Percentiles rank a stretch among this genome's conserved stretches.
Evolutionary conservation across 1,139 yeast species (phyloP).

Genomic region (Sugiyamaella paludigena): DNA sequence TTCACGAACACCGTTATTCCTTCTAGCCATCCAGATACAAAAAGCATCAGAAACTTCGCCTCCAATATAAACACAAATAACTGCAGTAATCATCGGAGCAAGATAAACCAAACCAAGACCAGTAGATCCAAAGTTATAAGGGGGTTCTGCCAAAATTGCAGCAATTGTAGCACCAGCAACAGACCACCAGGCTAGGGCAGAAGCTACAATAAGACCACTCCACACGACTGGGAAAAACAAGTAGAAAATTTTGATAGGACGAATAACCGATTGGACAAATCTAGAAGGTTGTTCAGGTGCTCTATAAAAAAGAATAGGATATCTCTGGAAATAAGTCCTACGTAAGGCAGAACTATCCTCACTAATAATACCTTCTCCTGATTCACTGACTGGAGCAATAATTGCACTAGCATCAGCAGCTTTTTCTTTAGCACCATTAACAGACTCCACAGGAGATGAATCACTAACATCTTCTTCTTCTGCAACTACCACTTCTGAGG

Average conservation of each 20-base stretch:
- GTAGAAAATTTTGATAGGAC: conserved; percentile 26
- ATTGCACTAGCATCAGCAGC: background rate
- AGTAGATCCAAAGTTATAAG: conserved; percentile 63
- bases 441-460: too few relatives aligned
- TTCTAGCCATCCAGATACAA: conserved; percentile 64
- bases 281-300: conserved; percentile 19
- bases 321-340: conserved; percentile 32
- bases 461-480: conserved; percentile 6
- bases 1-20: conserved; percentile 65
- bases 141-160: conserved; percentile 47
- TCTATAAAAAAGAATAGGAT: conserved; percentile 37
- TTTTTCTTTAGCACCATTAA: background rate
- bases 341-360: background rate
- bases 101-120: conserved; percentile 77
- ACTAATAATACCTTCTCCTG: conserved; percentile 5
- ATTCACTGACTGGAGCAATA: background rate
- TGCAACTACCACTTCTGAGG: conserved; percentile 8
- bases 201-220: conserved; percentile 61
- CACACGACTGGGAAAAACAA: conserved; percentile 58
- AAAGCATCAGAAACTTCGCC: conserved; percentile 65
- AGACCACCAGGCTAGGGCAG: conserved; percentile 56
- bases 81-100: conserved; percentile 53
- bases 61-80: conserved; percentile 60
- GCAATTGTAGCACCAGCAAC: conserved; percentile 59
- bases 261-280: conserved; percentile 21